phyloP scores from a whole-genome alignment of 1,139 yeast species.

The Yamadazyma blattariae region DNA sequence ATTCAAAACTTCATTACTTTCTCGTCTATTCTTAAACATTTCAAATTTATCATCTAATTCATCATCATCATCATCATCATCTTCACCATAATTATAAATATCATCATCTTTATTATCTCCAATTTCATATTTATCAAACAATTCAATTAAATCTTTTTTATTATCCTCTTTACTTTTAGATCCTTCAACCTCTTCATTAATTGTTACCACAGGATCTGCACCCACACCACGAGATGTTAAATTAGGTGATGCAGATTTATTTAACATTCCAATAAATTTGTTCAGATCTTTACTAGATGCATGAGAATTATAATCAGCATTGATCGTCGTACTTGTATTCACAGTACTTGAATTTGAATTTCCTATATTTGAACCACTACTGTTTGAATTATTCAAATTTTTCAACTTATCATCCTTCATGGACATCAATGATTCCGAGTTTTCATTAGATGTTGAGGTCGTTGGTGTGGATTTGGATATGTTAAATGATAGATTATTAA shows the following conservation, averaged over 20 bases:
- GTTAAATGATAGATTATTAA: conserved; percentile 35
- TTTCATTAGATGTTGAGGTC: conserved; percentile 40
- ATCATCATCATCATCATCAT: conserved; percentile 8
- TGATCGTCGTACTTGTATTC: background rate
- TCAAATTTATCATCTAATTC: conserved; percentile 14
- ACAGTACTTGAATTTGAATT: background rate
- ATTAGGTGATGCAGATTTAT: conserved; percentile 3
- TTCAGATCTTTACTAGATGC: too few species aligned
- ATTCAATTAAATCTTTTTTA: conserved; percentile 32
- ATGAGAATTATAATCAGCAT: too few species aligned
- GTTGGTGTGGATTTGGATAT: conserved; percentile 43
- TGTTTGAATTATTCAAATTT: too few species aligned
- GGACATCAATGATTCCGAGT: conserved; percentile 13
- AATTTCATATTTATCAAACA: conserved; percentile 41
- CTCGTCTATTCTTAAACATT: conserved; percentile 3
- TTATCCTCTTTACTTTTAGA: background rate
- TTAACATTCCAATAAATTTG: background rate
- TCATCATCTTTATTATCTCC: conserved; percentile 12
- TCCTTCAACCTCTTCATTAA: conserved; percentile 13
- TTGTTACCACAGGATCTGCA: conserved; percentile 26
- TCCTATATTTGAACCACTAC: too few species aligned
- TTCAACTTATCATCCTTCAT: too few species aligned
- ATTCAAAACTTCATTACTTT: conserved; percentile 3
- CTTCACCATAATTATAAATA: conserved; percentile 8
- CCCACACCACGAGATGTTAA: conserved; percentile 16